Base-by-base conservation (phyloP, 805 yeast species). In the Wickerhamiella occidentalis region DNA sequence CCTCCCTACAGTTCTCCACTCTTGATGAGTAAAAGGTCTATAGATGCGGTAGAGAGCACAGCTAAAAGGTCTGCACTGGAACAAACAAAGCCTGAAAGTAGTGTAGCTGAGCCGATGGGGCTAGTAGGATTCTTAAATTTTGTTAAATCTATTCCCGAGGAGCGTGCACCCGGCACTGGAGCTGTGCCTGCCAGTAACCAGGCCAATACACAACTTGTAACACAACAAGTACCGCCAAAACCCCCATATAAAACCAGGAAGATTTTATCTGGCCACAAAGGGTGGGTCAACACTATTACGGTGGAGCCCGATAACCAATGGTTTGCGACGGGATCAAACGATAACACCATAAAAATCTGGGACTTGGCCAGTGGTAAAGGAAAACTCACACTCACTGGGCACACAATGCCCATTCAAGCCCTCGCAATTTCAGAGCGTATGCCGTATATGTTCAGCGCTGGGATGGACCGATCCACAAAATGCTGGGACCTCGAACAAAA, bases 401-500 rank as follows among this genome's bases (percentile, higher is more conserved):
- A 92, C 64, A 75, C 82, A 3, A 84, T 90, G 95, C 78, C 86
- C 0, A 90, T 92, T 0, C 67, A 96, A 49, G 82, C 85, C 2
- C 59, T 92, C 13, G 79, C 74, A 0, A 74, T 90, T 0, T 84
- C 95, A 0, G 68, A 73, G 2, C 69, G 82, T 49, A 86, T 80
- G 61, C 96, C 97, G 0, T 90, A 90, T 63, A 67, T 92, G 69
- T 92, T 88, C 62, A 78, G 90, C 12, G 88, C 92, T 21, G 83
- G 95, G 40, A 97, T 92, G 61, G 99, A 92, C 63, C 88, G 88
- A 63, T 73, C 87, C 22, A 85, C 87, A 8, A 78, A 85, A 61
- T 88, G 97, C 64, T 92, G 97, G 96, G 99, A 92, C 68, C 71
- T 92, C 56, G 97, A 90, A 63, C 76, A 79, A 59, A 85, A 88